Evolutionary conservation across 2,329 filamentous ascomycete species (phyloP), one percentile per base, ranked within the genome.

Genomic region (Colletotrichum sp.): DNA sequence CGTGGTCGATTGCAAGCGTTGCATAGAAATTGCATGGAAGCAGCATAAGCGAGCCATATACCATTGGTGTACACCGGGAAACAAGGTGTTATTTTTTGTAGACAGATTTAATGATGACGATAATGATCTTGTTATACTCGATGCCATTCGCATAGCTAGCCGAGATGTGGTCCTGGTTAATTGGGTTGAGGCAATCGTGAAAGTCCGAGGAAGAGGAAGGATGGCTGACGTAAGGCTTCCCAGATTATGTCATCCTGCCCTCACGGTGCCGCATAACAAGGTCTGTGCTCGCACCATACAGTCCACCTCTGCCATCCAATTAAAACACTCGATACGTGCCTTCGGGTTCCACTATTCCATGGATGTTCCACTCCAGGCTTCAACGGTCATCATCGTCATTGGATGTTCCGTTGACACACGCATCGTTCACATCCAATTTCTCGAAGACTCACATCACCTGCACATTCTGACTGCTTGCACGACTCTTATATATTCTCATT

Each of bases 1-100:
- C 71, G 25, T 78, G 77, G 77, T 69, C 74, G 57, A 69, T 74
- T 44, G 63, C 32, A 22, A 72, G 61, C 39, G 55, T 68, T 73
- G 74, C 65, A 32, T 74, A 36, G 13, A 27, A 15, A 39, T 49
- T 73, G 44, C 69, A 62, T 65, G 22, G 29, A 49, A 73, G 55
- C 70, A 32, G 29, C 44, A 49, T 32, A 66, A 66, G 64, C 64
- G 70, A 69, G 66, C 55, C 44, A 64, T 73, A 25, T 30, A 55
- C 52, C 69, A 71, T n/a, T 34, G n/a, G 12, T 69, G 19, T 34
- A 16, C 19, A 59, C 12, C 27, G 30, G 36, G 32, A 34, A 36
- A 59, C 44, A 11, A n/a, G 64, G 32, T 22, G 44, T 64, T 65
- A 7, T 44, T 7, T 63, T 19, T 44, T 13, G 16, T 61, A 67